Percentiles rank a stretch among this genome's conserved stretches.
Conservation (phyloP, 192 early-diverging fungal species). For the Linnemannia zychae region DNA sequence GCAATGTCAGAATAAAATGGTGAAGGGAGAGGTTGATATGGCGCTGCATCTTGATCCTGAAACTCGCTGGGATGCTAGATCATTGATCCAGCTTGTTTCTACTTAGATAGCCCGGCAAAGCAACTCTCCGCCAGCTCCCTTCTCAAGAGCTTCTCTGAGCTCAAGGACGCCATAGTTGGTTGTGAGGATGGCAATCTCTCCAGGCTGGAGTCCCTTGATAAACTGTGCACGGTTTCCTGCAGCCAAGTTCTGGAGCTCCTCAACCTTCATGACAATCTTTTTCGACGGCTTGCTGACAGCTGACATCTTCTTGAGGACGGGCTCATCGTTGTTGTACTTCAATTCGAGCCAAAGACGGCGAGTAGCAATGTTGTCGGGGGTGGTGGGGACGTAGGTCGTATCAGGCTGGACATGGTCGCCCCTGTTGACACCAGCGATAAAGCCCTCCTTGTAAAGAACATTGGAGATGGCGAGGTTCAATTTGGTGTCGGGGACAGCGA, state of each 20-base stretch:
- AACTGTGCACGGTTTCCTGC: constrained; percentile 81
- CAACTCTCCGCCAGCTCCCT: constrained; percentile 90
- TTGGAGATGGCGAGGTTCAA: constrained; percentile 87
- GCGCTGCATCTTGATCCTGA: not conserved
- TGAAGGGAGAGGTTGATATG: not conserved
- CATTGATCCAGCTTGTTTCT: not conserved
- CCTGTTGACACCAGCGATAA: constrained; percentile 81
- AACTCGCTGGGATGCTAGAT: not conserved
- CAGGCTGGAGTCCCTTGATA: constrained; percentile 86
- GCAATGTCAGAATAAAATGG: not conserved
- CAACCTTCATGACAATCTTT: constrained; percentile 82
- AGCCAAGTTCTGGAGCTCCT: constrained; percentile 83
- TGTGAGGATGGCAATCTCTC: constrained; percentile 92
- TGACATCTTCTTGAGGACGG: constrained; percentile 83
- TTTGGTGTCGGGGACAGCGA: constrained; percentile 91
- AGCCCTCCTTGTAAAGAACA: constrained; percentile 93
- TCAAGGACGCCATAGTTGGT: constrained; percentile 91
- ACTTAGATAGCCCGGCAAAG: constrained; percentile 74
- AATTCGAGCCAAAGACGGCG: constrained; percentile 94
- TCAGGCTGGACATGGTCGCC: constrained; percentile 89
- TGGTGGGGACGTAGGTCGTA: constrained; percentile 75
- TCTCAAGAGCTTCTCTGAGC: constrained; percentile 88
- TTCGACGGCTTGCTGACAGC: constrained; percentile 91
- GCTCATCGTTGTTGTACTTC: constrained; percentile 90
- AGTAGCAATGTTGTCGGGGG: constrained; percentile 85